phyloP scores from a whole-genome alignment of 2,329 filamentous ascomycete species.

The Hypoxylon sp. region DNA sequence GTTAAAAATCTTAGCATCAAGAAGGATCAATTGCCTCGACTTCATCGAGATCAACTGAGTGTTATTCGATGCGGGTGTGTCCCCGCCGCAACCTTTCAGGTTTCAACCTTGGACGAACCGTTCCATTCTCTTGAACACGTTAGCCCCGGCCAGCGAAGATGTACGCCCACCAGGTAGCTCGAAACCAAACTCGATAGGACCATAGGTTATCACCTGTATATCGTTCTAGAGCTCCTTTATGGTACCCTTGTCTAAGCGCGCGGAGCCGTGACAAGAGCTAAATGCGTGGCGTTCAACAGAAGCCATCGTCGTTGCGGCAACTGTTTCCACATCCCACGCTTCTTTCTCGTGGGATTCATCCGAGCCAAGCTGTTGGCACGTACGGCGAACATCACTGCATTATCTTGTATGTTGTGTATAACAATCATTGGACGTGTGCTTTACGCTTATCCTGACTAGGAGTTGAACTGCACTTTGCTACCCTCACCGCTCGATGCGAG shows the following conservation, averaged over 20 bases:
- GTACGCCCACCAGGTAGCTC: slow-evolving; percentile 3
- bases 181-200: slow-evolving; percentile 8
- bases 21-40: not conserved
- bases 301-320: slow-evolving; percentile 31
- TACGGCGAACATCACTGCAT: slow-evolving; percentile 19
- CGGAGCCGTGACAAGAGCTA: slow-evolving; percentile 23
- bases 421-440: slow-evolving; percentile 5
- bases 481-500: slow-evolving; percentile 3
- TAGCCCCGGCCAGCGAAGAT: slow-evolving; percentile 9
- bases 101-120: slow-evolving; percentile 7
- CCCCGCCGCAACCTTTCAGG: slow-evolving; percentile 6
- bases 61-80: slow-evolving; percentile 15
- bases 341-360: slow-evolving; percentile 12
- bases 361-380: slow-evolving; percentile 14
- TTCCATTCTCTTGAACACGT: slow-evolving; percentile 7
- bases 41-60: slow-evolving; percentile 14
- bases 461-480: slow-evolving; percentile 8
- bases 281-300: slow-evolving; percentile 17
- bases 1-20: slow-evolving; percentile 2
- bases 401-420: slow-evolving; percentile 10
- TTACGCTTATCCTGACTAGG: slow-evolving; percentile 7
- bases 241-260: slow-evolving; percentile 26
- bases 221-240: slow-evolving; percentile 11
- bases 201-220: not conserved
- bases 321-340: slow-evolving; percentile 20